Evolutionary conservation across 202 grass and related monocot species (phyloP).

Genomic region (Setaria italica): DNA sequence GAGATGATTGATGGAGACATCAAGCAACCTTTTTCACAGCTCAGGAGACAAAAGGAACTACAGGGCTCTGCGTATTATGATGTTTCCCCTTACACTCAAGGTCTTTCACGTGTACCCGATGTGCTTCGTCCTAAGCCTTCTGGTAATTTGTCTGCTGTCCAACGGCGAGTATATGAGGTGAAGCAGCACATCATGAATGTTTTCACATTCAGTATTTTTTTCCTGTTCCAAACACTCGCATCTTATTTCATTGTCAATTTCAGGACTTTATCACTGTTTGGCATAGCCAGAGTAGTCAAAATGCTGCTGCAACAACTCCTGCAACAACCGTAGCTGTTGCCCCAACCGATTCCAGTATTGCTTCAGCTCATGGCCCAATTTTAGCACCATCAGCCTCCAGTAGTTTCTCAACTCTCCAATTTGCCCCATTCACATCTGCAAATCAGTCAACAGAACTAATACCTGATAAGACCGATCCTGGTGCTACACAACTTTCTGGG

Average conservation of each 20-base stretch:
- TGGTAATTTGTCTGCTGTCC: slow-evolving; percentile 69
- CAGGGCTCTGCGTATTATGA: slow-evolving; percentile 90
- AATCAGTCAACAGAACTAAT: slow-evolving; percentile 68
- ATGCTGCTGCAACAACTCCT: slow-evolving; percentile 61
- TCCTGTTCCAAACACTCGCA: slow-evolving; percentile 15
- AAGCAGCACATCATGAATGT: slow-evolving; percentile 4
- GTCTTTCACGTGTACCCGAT: slow-evolving; percentile 74
- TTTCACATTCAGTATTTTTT: slow-evolving; percentile 1
- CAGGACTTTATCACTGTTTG: slow-evolving; percentile 96
- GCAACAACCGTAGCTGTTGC: slow-evolving; percentile 36
- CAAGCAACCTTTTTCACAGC: slow-evolving; percentile 70
- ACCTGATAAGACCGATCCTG: slow-evolving; percentile 59
- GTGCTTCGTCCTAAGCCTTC: slow-evolving; percentile 76
- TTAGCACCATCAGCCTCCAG: slow-evolving; percentile 48
- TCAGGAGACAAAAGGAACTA: slow-evolving; percentile 82
- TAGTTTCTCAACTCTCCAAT: slow-evolving; percentile 59
- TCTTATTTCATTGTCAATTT: slow-evolving; percentile 41
- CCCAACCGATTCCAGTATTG: slow-evolving; percentile 51
- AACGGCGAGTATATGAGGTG: slow-evolving; percentile 92
- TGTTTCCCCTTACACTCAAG: slow-evolving; percentile 80
- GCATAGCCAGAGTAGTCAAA: slow-evolving; percentile 84
- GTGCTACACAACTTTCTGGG: slow-evolving; percentile 62
- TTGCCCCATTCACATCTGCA: slow-evolving; percentile 50
- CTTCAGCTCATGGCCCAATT: slow-evolving; percentile 76
- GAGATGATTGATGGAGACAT: slow-evolving; percentile 95